A percentile compares a stretch with the other conserved stretches of the same genome.
Conservation (phyloP, 1,139 yeast genomes). For the Candida glucosophila region DNA sequence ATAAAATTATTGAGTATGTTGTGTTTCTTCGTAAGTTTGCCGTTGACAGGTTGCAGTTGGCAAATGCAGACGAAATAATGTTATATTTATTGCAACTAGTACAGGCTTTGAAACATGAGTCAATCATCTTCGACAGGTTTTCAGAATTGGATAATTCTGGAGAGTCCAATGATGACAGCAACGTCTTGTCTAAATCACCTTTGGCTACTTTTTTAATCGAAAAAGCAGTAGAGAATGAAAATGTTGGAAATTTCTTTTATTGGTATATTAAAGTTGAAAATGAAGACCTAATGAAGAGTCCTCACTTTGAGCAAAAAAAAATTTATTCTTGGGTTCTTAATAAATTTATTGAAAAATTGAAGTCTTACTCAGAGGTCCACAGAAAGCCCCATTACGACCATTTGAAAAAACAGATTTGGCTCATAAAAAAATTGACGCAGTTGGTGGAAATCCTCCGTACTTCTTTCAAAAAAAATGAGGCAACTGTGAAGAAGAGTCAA, state of each 20-base stretch:
- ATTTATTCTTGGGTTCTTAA: conserved; percentile 31
- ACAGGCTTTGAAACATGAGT: conserved; percentile 80
- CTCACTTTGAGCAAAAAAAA: conserved; percentile 7
- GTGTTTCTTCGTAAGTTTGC: conserved; percentile 69
- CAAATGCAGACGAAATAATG: conserved; percentile 72
- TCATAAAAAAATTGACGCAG: conserved; percentile 33
- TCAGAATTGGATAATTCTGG: conserved; percentile 16
- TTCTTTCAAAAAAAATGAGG: conserved; percentile 35
- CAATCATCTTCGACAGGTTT: conserved; percentile 17
- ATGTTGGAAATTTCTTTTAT: conserved; percentile 74
- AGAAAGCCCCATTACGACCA: conserved; percentile 29
- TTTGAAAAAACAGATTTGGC: conserved; percentile 37
- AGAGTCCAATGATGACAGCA: conserved; percentile 9
- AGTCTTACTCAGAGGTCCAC: conserved; percentile 19
- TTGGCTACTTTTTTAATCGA: conserved; percentile 73
- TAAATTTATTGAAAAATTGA: conserved; percentile 30
- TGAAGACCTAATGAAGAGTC: conserved; percentile 46
- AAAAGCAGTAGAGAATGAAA: conserved; percentile 56
- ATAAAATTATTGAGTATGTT: conserved; percentile 26
- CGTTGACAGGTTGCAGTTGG: conserved; percentile 70
- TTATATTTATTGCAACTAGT: conserved; percentile 83
- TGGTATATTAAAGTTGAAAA: conserved; percentile 91
- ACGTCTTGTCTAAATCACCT: conserved; percentile 38
- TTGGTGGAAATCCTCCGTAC: conserved; percentile 33
- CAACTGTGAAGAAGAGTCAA: conserved; percentile 35